Conservation (phyloP, 345 rosid genomes). For the Corchorus capsularis region DNA sequence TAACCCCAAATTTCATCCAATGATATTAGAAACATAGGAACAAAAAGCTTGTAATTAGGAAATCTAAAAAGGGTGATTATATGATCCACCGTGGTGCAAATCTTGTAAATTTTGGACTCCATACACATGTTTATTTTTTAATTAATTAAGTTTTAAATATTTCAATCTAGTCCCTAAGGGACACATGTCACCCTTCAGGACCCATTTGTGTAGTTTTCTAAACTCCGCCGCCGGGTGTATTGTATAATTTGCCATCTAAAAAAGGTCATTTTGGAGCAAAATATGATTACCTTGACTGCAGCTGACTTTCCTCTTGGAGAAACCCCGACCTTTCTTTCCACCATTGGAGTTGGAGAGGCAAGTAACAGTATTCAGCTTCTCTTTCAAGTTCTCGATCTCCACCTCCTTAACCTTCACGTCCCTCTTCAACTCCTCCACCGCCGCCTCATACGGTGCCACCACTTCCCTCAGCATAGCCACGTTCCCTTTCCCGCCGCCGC, state of each 20-base stretch:
- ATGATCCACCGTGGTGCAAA: no score
- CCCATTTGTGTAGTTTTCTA: no score
- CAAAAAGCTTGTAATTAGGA: background rate
- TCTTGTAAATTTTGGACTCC: no score
- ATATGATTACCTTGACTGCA: conserved; percentile 45
- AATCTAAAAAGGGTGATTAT: no score
- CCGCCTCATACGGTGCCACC: conserved; percentile 95
- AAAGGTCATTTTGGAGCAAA: background rate
- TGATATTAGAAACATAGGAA: background rate
- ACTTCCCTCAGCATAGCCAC: conserved; percentile 59
- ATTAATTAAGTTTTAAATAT: no score
- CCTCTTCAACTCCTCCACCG: conserved; percentile 79
- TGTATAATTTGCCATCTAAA: no score
- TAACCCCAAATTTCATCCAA: background rate
- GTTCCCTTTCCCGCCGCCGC: conserved; percentile 28
- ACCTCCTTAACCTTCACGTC: conserved; percentile 66
- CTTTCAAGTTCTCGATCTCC: conserved; percentile 80
- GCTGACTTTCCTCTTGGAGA: conserved; percentile 72
- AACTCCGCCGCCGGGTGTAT: no score
- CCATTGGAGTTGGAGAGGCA: conserved; percentile 19
- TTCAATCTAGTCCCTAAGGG: no score
- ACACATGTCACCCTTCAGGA: no score
- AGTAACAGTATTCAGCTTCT: conserved; percentile 52
- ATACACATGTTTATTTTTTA: no score
- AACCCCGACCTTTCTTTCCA: conserved; percentile 63